Evolutionary conservation across 2,329 filamentous ascomycete species (phyloP).

Genomic region (Graphilbum sp.): DNA sequence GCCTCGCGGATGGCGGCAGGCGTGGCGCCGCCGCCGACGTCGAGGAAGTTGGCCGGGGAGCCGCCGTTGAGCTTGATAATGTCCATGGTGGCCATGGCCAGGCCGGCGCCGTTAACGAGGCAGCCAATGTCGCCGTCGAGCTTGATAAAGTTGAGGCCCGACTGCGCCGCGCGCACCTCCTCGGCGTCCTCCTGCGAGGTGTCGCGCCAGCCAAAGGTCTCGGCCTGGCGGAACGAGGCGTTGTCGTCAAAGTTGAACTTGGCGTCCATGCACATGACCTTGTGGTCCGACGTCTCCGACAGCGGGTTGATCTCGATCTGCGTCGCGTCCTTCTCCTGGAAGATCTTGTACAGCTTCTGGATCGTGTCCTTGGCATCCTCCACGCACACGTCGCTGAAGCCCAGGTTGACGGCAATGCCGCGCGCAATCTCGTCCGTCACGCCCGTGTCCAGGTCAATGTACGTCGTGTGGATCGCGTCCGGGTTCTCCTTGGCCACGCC

Average conservation of each 20-base stretch:
- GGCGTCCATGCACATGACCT: constrained; percentile 98
- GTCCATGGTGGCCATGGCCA: constrained; percentile 99
- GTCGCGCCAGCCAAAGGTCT: constrained; percentile 87
- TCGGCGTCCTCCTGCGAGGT: constrained; percentile 91
- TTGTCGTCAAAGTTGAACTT: constrained; percentile 99
- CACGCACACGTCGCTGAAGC: constrained; percentile 95
- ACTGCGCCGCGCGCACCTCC: constrained; percentile 91
- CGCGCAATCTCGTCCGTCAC: constrained; percentile 92
- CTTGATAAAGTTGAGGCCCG: constrained; percentile 98
- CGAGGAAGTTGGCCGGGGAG: constrained; percentile 92
- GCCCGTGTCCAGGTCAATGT: constrained; percentile 83
- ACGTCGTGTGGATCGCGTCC: constrained; percentile 85
- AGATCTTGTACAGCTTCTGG: constrained; percentile 98
- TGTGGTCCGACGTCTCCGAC: constrained; percentile 93
- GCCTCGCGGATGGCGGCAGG: constrained; percentile 93
- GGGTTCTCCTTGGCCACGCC: constrained; percentile 95
- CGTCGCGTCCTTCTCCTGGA: constrained; percentile 94
- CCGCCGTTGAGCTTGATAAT: constrained; percentile 99
- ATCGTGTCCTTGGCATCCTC: constrained; percentile 91
- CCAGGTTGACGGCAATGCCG: constrained; percentile 78
- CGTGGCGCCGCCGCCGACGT: constrained; percentile 94
- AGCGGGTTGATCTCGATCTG: constrained; percentile 99
- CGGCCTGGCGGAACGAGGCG: constrained; percentile 94
- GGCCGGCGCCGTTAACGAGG: constrained; percentile 95
- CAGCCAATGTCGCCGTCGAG: constrained; percentile 98